Percentiles rank a stretch among this genome's conserved stretches.
phyloP scores from a whole-genome alignment of 2,329 filamentous ascomycete genomes.

The Dothiorella sarmentorum region DNA sequence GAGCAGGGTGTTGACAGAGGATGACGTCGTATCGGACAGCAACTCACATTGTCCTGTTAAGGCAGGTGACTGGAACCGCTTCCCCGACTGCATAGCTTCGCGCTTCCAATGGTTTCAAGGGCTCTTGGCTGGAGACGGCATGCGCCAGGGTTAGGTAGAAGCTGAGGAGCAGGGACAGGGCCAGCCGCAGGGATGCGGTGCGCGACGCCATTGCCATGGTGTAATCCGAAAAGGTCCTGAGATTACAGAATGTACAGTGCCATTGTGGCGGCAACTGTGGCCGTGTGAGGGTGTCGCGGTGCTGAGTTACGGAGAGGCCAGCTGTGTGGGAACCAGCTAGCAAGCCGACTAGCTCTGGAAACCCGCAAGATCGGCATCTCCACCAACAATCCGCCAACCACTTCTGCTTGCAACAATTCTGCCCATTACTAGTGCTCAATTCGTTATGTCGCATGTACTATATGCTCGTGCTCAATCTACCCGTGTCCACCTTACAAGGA shows the following conservation, averaged over 20 bases:
- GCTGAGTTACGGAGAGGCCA: conserved; percentile 11
- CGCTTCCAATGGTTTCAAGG: conserved; percentile 32
- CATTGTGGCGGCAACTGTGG: conserved; percentile 12
- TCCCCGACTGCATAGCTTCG: conserved; percentile 48
- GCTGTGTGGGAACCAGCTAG: background rate
- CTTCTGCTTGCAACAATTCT: background rate
- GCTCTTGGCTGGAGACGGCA: conserved; percentile 42
- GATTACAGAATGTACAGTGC: conserved; percentile 9
- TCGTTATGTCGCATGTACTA: conserved; percentile 12
- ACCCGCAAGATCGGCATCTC: conserved; percentile 10
- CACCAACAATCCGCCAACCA: background rate
- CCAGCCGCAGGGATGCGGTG: conserved; percentile 1
- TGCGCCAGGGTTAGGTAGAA: conserved; percentile 35
- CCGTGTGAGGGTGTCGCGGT: conserved; percentile 9
- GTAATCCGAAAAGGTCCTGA: background rate
- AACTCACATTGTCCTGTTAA: conserved; percentile 51
- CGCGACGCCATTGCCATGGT: conserved; percentile 5
- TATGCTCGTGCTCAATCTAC: conserved; percentile 8
- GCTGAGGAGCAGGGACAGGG: conserved; percentile 27
- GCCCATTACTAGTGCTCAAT: background rate
- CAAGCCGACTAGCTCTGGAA: conserved; percentile 7
- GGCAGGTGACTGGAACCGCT: conserved; percentile 49
- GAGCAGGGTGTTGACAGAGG: background rate
- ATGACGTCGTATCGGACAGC: conserved; percentile 1
- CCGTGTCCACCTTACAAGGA: background rate